Conservation (phyloP, 805 yeast genomes). For the Cyberlindnera subsufficiens region DNA sequence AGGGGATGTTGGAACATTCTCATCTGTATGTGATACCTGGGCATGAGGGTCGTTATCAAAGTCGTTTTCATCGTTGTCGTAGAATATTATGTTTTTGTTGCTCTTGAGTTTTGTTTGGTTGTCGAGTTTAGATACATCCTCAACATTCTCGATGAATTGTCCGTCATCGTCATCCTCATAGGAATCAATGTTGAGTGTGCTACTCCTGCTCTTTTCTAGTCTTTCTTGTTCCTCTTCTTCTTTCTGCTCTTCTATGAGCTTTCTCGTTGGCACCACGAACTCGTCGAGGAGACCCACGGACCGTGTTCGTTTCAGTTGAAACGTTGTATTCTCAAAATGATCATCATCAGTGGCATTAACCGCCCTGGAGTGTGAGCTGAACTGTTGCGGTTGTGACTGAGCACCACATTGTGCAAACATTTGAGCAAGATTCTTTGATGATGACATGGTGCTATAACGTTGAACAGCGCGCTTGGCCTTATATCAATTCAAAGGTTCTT, state of each 20-base stretch:
- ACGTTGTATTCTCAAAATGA: slow-evolving; percentile 65
- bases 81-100: slow-evolving; percentile 13
- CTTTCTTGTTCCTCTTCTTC: slow-evolving; percentile 3
- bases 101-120: background rate
- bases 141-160: slow-evolving; percentile 18
- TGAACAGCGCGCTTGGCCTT: background rate
- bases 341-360: slow-evolving; percentile 67
- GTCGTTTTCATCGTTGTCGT: slow-evolving; percentile 15
- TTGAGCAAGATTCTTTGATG: slow-evolving; percentile 18
- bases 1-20: slow-evolving; percentile 40
- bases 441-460: slow-evolving; percentile 6
- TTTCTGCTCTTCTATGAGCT: slow-evolving; percentile 28
- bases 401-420: slow-evolving; percentile 14
- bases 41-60: slow-evolving; percentile 13
- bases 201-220: slow-evolving; percentile 1
- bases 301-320: slow-evolving; percentile 73
- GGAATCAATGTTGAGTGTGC: slow-evolving; percentile 5
- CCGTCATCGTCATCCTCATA: slow-evolving; percentile 13
- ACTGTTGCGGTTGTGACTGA: slow-evolving; percentile 5
- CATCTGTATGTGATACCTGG: slow-evolving; percentile 13
- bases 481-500: background rate
- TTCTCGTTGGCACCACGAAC: slow-evolving; percentile 45
- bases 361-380: slow-evolving; percentile 26
- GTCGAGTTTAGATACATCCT: slow-evolving; percentile 8
- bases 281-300: slow-evolving; percentile 78